Base-by-base conservation (phyloP, 1,284 basidiomycete genomes). In the Marasmius sp. region DNA sequence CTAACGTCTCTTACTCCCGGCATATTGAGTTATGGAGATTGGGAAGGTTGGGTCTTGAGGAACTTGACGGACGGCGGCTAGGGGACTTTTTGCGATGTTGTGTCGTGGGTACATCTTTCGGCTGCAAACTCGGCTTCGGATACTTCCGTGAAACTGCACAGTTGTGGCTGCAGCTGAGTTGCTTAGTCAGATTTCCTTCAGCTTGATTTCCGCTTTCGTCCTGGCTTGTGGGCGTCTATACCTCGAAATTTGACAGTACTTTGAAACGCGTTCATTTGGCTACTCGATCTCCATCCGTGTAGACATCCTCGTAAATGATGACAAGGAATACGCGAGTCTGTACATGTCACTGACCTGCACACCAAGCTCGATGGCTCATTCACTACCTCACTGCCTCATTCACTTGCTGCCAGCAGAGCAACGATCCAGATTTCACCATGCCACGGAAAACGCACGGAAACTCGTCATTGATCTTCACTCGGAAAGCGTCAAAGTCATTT, bases 1-100 rank as follows among this genome's bases (percentile, higher is more conserved):
- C 91, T 91, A 79, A 95, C 89, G 80, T 95, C 93, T 83, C 93
- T 84, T 81, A 95, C 93, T 82, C 92, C 92, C 73, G 93, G 93
- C 93, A 95, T 95, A 79, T 81, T 91, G 78, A 64, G 68, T 73
- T 72, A 70, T 66, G 63, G 70, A 63, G 45, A 47, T 47, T n/a
- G 45, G 45, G 20, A 20, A 20, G 45, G 60, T 67, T 57, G 66
- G 63, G 74, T 77, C 77, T 85, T 82, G 78, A 78, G 74, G 76
- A 75, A 75, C 53, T 61, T 64, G 63, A 59, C 57, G 63, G 54
- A 51, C 50, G 50, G 33, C 34, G 50, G 34, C 20, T 14, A 12
- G 20, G 48, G 20, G 6, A 51, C 50, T 51, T 33, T 51, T 27
- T 36, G 36, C 39, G 56, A 45, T n/a, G 38, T 16, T 37, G 55